Base-by-base conservation (phyloP, 805 yeast genomes). In the Lachancea nothofagi region DNA sequence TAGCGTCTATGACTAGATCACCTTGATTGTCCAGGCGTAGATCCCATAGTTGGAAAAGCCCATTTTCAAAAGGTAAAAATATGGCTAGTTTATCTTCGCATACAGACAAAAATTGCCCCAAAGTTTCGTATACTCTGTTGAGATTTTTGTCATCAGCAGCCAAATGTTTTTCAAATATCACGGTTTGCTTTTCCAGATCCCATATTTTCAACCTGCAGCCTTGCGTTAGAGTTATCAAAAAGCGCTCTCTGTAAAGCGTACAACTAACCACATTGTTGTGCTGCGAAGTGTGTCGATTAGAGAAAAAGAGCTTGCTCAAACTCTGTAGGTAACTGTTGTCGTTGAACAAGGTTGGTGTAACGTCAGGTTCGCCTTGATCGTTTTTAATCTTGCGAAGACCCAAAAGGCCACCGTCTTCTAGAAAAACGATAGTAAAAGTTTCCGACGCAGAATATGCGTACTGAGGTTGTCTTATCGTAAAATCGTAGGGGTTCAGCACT, bases 381-480 rank as follows among this genome's bases (percentile, higher is more conserved):
- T 28, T 27, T 39, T 14, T 44, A 4, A 21, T 19, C 45, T 55
- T 59, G 21, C 53, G 52, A 42, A 83, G 65, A 32, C 78, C 79
- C 36, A 86, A 61, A 29, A 88, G 57, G 1, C 89, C 86, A 19
- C 97, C 96, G 61, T 89, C 95, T 31, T 71, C 69, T 35, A 88
- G 65, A 4, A 86, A 69, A 0, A 82, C 76, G 3, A 87, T 55
- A 7, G 78, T 54, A 32, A 71, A 68, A 2, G 54, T 50, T 0
- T 62, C 45, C 23, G 74, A 69, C 12, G 78, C 59, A 1, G 80
- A 57, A 36, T 69, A 64, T 44, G 83, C 50, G 15, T 70, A 59
- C 30, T 75, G 73, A 1, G 90, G 87, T 18, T 62, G 59, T 50
- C 83, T 68, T 5, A 74, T 54, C 23, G 74, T 75, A 48, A 80